A percentile compares a stretch with the other conserved stretches of the same genome.
Conservation (phyloP, 2,329 filamentous ascomycete genomes). For the Cladosporium phlei region DNA sequence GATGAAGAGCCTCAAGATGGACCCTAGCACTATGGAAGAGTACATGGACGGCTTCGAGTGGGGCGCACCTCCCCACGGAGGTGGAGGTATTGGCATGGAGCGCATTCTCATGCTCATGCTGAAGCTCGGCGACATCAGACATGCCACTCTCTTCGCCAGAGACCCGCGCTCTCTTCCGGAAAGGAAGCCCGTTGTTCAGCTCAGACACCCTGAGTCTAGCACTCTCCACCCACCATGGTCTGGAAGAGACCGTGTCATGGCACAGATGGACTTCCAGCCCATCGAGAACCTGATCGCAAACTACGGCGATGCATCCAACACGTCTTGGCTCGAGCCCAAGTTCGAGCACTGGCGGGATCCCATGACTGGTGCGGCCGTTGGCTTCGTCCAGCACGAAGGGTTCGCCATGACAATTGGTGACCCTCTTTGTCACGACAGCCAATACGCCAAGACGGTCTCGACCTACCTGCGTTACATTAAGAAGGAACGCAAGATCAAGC, state of each 20-base stretch:
- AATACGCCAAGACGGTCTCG: slow-evolving; percentile 68
- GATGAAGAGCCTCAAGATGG: slow-evolving; percentile 70
- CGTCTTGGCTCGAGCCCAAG: slow-evolving; percentile 85
- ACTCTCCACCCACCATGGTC: slow-evolving; percentile 67
- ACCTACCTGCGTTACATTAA: slow-evolving; percentile 72
- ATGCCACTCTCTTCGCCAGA: slow-evolving; percentile 80
- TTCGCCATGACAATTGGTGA: slow-evolving; percentile 83
- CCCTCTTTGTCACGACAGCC: slow-evolving; percentile 73
- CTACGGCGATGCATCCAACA: slow-evolving; percentile 91
- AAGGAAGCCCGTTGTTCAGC: slow-evolving; percentile 54
- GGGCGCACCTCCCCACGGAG: slow-evolving; percentile 83
- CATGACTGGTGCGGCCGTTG: slow-evolving; percentile 73
- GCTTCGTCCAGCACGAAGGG: slow-evolving; percentile 71
- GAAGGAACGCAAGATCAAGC: slow-evolving; percentile 66
- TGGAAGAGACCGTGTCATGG: slow-evolving; percentile 44
- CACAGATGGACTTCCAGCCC: slow-evolving; percentile 58
- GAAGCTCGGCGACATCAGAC: slow-evolving; percentile 80
- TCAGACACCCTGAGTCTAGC: slow-evolving; percentile 85
- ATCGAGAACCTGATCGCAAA: slow-evolving; percentile 88
- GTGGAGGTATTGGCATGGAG: slow-evolving; percentile 84
- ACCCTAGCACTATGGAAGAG: slow-evolving; percentile 79
- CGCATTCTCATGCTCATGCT: slow-evolving; percentile 82
- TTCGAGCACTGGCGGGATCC: slow-evolving; percentile 84
- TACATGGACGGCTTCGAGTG: slow-evolving; percentile 86
- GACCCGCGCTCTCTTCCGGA: slow-evolving; percentile 82